Evolutionary conservation across 2,329 filamentous ascomycete genomes (phyloP).

Genomic region (Dactylellina sp.): DNA sequence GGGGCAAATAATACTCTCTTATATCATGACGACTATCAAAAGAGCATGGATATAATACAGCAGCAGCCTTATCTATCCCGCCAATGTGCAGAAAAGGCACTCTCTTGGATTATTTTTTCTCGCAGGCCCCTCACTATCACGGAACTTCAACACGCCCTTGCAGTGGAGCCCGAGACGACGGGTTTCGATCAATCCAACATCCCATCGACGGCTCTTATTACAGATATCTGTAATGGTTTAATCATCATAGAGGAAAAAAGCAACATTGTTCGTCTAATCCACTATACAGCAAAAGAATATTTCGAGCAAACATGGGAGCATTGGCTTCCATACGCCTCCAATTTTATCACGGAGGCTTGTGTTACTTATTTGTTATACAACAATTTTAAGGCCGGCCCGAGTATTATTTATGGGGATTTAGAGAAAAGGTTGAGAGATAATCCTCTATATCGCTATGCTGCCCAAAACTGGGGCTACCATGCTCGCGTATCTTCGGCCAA

Average conservation of each 20-base stretch:
- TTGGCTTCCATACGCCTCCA: neutral
- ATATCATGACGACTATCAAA: neutral
- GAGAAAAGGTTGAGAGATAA: neutral
- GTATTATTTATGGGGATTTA: neutral
- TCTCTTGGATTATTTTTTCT: slow-evolving; percentile 11
- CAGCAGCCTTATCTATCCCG: neutral
- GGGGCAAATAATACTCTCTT: slow-evolving; percentile 6
- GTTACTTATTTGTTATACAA: slow-evolving; percentile 24
- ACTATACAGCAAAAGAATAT: slow-evolving; percentile 29
- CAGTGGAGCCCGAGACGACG: slow-evolving; percentile 12
- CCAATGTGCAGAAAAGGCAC: neutral
- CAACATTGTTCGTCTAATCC: slow-evolving; percentile 15
- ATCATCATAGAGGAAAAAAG: slow-evolving; percentile 18
- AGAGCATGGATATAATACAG: neutral
- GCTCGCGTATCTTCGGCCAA: neutral
- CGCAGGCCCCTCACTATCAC: neutral
- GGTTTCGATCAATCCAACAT: slow-evolving; percentile 16
- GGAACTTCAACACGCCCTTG: slow-evolving; percentile 25
- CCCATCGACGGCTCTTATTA: neutral
- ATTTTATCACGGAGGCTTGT: slow-evolving; percentile 7
- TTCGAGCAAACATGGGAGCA: neutral
- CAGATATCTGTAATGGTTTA: slow-evolving; percentile 9
- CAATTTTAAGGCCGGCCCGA: neutral
- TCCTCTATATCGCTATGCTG: slow-evolving; percentile 7
- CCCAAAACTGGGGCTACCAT: slow-evolving; percentile 17